Evolutionary conservation across 2,329 filamentous ascomycete species (phyloP).

Genomic region (Trichoderma citrinoviride): DNA sequence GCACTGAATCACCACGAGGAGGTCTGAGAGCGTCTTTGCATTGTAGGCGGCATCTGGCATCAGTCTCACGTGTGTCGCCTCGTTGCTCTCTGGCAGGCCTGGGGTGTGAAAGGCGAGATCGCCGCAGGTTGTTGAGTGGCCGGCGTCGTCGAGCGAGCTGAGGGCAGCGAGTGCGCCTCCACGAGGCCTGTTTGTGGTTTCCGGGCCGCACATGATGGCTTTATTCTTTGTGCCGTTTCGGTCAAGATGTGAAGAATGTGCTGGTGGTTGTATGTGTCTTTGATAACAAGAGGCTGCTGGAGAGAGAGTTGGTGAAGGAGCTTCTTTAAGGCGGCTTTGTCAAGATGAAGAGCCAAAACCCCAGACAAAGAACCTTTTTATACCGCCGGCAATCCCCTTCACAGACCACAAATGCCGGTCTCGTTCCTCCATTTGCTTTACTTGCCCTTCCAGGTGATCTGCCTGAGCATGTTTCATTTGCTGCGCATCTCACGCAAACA

Average conservation of each 20-base stretch:
- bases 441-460: too few relatives aligned
- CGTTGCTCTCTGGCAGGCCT: conserved; percentile 36
- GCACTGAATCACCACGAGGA: conserved; percentile 47
- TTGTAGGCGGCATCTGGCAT: conserved; percentile 32
- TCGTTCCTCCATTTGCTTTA: too few relatives aligned
- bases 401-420: too few relatives aligned
- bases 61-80: conserved; percentile 45
- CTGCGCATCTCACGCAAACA: not conserved
- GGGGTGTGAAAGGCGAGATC: conserved; percentile 47
- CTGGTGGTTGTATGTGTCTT: not conserved
- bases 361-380: not conserved
- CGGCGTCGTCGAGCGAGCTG: conserved; percentile 29
- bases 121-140: conserved; percentile 26
- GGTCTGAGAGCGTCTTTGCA: conserved; percentile 24
- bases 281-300: not conserved
- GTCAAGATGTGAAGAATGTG: too few relatives aligned
- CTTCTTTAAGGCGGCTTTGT: not conserved
- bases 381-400: not conserved
- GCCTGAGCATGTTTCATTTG: conserved; percentile 1
- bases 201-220: conserved; percentile 45
- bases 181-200: conserved; percentile 40
- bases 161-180: conserved; percentile 49
- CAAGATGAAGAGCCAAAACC: too few relatives aligned
- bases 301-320: not conserved
- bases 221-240: not conserved